Evolutionary conservation across 2,329 filamentous ascomycete species (phyloP).

Genomic region (Blastomyces silverae): DNA sequence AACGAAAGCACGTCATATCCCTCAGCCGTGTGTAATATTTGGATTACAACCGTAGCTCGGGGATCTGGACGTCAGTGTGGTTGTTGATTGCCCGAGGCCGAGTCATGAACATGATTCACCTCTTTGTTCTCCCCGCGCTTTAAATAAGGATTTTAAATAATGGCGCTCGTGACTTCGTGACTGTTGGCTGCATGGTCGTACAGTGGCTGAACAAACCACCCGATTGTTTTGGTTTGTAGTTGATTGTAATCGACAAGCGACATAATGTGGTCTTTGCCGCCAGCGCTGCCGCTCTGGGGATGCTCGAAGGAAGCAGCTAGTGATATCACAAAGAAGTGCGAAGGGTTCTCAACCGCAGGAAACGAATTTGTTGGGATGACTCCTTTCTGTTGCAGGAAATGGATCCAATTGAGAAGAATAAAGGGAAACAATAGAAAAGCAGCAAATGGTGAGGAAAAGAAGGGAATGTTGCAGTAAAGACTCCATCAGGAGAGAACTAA

Average conservation of each 20-base stretch:
- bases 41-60: neutral
- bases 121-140: neutral
- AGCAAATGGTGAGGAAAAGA: neutral
- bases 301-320: neutral
- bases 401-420: neutral
- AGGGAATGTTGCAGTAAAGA: neutral
- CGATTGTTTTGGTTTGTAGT: neutral
- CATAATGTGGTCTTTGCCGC: neutral
- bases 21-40: neutral
- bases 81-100: neutral
- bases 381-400: neutral
- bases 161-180: neutral
- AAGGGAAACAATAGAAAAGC: neutral
- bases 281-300: neutral
- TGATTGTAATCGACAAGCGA: constrained; percentile 2
- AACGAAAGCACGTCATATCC: neutral
- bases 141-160: neutral
- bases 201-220: neutral
- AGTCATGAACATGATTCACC: neutral
- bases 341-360: neutral
- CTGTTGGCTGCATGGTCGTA: neutral
- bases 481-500: neutral
- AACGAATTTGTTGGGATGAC: neutral
- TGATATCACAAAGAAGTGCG: neutral
- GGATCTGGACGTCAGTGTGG: neutral